phyloP scores from a whole-genome alignment of 176 grass and related monocot species.

The Juncus inflexus region DNA sequence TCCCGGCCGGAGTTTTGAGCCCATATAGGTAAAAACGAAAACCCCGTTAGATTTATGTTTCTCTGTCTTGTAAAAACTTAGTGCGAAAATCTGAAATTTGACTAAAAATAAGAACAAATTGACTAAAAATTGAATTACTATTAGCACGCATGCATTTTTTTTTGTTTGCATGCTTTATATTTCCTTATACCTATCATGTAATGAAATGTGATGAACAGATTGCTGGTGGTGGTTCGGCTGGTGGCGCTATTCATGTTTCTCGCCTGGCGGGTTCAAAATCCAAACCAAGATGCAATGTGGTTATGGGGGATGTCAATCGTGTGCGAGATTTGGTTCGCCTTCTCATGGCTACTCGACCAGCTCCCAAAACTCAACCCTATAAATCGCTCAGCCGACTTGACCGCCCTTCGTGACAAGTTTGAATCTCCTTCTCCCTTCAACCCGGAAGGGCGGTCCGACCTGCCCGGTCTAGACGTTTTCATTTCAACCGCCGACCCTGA shows the following conservation, averaged over 20 bases:
- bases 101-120: neutral
- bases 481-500: conserved; percentile 81
- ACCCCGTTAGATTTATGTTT: neutral
- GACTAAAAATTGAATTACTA: neutral
- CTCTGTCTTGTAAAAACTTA: conserved; percentile 9
- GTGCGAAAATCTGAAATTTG: neutral
- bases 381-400: conserved; percentile 54
- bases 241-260: conserved; percentile 51
- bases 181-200: neutral
- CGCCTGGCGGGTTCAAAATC: conserved; percentile 56
- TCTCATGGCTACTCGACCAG: conserved; percentile 80
- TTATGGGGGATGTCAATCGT: conserved; percentile 77
- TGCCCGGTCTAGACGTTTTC: conserved; percentile 63
- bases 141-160: neutral
- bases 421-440: conserved; percentile 46
- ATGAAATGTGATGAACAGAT: conserved; percentile 15
- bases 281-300: conserved; percentile 66
- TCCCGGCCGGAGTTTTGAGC: conserved; percentile 48
- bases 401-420: conserved; percentile 62
- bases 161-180: neutral
- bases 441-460: conserved; percentile 54
- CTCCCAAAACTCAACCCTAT: conserved; percentile 80
- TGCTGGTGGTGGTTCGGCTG: conserved; percentile 64
- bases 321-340: conserved; percentile 82
- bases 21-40: conserved; percentile 42